phyloP scores from a whole-genome alignment of 257 asterid species.

The Ehretia macrophylla region DNA sequence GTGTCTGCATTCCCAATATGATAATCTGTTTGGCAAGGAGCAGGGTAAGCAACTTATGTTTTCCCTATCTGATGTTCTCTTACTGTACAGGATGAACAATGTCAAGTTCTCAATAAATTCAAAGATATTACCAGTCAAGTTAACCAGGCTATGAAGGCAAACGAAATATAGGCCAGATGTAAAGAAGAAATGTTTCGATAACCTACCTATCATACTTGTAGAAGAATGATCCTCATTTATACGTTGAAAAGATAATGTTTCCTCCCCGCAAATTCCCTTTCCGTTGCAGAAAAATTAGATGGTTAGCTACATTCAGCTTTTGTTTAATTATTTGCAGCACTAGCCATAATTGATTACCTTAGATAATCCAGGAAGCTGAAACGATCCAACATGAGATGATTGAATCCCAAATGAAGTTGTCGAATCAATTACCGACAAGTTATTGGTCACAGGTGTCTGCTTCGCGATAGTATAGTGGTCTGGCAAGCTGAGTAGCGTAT shows the following conservation, averaged over 20 bases:
- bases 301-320: background rate
- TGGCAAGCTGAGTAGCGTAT: conserved; percentile 18
- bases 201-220: conserved; percentile 33
- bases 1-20: conserved; percentile 5
- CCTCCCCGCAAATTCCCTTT: conserved; percentile 30
- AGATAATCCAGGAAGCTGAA: conserved; percentile 28
- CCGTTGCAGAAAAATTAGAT: conserved; percentile 15
- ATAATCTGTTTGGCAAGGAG: background rate
- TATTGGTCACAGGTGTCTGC: conserved; percentile 22
- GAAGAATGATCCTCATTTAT: conserved; percentile 13
- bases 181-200: conserved; percentile 8
- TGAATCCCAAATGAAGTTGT: conserved; percentile 25
- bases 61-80: too few species aligned
- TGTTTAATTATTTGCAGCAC: background rate
- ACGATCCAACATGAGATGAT: conserved; percentile 28
- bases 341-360: conserved; percentile 24
- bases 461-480: conserved; percentile 10
- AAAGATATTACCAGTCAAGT: too few species aligned
- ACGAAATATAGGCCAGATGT: background rate
- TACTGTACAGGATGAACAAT: too few species aligned
- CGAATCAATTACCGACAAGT: conserved; percentile 23
- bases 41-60: conserved; percentile 16
- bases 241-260: conserved; percentile 19
- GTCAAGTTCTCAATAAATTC: too few species aligned
- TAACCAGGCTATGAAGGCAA: too few species aligned